Evolutionary conservation across 176 grass and related monocot species (phyloP).

Genomic region (Oryza officinalis): DNA sequence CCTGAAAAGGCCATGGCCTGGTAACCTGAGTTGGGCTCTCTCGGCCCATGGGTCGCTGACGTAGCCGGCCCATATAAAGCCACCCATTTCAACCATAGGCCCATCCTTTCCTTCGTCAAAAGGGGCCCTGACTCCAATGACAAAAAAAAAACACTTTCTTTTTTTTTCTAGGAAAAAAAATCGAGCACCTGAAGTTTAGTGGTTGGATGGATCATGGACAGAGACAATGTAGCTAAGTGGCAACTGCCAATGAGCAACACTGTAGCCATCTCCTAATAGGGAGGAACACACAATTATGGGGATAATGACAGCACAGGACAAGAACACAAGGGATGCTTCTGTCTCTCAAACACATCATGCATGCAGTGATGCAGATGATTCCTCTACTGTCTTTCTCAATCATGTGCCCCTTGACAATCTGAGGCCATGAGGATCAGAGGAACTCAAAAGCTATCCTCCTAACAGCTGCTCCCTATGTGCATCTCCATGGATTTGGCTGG

Average conservation of each 20-base stretch:
- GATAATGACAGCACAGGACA: conserved; percentile 6
- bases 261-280: background rate
- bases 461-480: background rate
- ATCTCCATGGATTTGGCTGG: background rate
- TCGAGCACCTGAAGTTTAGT: background rate
- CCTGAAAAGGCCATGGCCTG: background rate
- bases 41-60: background rate
- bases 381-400: background rate
- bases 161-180: background rate
- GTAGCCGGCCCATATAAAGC: background rate
- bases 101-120: no score
- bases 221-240: background rate
- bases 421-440: background rate
- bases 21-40: no score
- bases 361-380: background rate
- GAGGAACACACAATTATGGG: background rate
- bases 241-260: background rate
- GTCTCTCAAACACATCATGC: conserved; percentile 1
- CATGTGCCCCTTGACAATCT: conserved; percentile 27
- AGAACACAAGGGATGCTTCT: conserved; percentile 37
- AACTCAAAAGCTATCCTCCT: background rate
- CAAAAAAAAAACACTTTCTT: no score
- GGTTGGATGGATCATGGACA: background rate
- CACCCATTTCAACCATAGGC: no score
- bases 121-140: no score